Conservation (phyloP, 768 basidiomycete species). For the Hypsizygus marmoreus region DNA sequence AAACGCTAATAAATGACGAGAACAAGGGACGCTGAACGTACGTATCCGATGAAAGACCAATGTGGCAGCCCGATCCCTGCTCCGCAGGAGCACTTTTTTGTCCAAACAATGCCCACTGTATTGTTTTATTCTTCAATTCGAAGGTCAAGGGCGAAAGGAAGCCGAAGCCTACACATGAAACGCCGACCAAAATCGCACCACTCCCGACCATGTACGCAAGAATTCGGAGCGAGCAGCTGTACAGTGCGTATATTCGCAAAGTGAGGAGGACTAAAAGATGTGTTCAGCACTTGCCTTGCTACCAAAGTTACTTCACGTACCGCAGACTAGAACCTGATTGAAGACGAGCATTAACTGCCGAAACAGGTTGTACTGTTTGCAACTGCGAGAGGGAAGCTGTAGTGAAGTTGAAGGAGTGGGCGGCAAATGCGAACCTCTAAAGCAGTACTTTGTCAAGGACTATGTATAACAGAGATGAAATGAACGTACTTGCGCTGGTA, state of each 20-base stretch:
- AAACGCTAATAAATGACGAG: neutral
- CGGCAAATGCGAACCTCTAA: constrained; percentile 14
- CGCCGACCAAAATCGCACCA: constrained; percentile 27
- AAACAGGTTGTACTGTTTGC: constrained; percentile 36
- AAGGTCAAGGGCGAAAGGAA: neutral
- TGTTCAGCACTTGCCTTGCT: neutral
- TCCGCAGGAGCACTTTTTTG: constrained; percentile 31
- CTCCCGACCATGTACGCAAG: constrained; percentile 35
- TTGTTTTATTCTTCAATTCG: neutral
- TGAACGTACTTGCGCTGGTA: constrained; percentile 23
- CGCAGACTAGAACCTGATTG: constrained; percentile 46
- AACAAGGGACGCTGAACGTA: constrained; percentile 19
- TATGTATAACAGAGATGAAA: neutral
- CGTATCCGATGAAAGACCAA: constrained; percentile 31
- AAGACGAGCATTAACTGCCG: constrained; percentile 43
- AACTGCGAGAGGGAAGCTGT: constrained; percentile 30
- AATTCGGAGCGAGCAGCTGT: constrained; percentile 39
- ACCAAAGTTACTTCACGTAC: constrained; percentile 37
- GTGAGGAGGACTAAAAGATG: constrained; percentile 39
- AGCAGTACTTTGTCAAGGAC: constrained; percentile 1
- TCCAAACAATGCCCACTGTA: constrained; percentile 46
- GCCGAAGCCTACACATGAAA: constrained; percentile 36
- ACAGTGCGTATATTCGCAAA: constrained; percentile 53
- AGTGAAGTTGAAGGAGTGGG: neutral
- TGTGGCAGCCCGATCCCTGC: constrained; percentile 34